Base-by-base conservation (phyloP, 2,329 filamentous ascomycete species). In the Lojkania enalia region DNA sequence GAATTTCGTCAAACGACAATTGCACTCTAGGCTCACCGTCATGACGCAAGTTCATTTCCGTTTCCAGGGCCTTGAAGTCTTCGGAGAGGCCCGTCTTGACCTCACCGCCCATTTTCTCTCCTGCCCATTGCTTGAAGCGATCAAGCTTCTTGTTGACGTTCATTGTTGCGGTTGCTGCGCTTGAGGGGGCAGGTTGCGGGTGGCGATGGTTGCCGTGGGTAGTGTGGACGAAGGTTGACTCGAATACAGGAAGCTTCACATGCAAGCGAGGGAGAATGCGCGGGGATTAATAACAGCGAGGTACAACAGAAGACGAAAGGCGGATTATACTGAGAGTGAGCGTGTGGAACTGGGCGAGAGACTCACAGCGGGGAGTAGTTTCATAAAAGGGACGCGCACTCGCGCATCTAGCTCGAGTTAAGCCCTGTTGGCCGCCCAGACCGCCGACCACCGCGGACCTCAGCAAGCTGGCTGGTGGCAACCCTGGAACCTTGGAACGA, bases 71-170 rank as follows among this genome's bases (percentile, higher is more conserved):
- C 74, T 88, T 95, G 80, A 97, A 97, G 64, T 96, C 87, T 40
- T 97, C 90, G 0, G 89, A 87, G 53, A 90, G 84, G 67, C 79
- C 83, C 7, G 92, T 96, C 75, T 90, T 94, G 73, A 85, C 81
- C 73, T 96, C 91, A 55, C 83, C 83, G 60, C 92, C 92, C 88
- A 97, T 96, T 74, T 91, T 89, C 76, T 97, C 92, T 58, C 90
- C 90, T 27, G 91, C 90, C 92, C 92, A 97, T 86, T 97, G 92
- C 77, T 92, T 95, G 77, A 95, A 86, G 66, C 92, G 87, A 74
- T 91, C 92, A 68, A 97, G 84, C 70, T 95, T 96, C 79, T 95
- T 96, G 73, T 83, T 85, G 70, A 85, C 76, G 61, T 83, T 82
- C 79, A 82, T 82, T 44, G 20, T 55, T 50, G 63, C 47, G 20